Evolutionary conservation across 1,284 basidiomycete genomes (phyloP).

Genomic region (Cryptococcus neoformans): DNA sequence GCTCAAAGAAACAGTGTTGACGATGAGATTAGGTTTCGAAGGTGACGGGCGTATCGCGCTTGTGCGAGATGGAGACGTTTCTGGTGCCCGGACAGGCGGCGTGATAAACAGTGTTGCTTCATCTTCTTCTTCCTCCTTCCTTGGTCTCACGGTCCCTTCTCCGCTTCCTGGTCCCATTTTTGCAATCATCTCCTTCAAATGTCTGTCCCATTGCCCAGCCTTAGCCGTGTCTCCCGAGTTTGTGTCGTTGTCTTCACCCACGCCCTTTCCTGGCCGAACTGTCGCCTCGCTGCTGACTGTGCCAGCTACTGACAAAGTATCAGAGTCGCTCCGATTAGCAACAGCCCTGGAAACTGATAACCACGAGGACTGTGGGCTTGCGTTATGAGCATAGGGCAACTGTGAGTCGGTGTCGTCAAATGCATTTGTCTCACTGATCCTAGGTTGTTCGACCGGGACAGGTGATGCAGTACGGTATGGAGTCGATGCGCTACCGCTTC

Average conservation of each 20-base stretch:
- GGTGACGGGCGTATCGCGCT: constrained; percentile 14
- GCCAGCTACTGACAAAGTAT: constrained; percentile 20
- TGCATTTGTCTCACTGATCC: background rate
- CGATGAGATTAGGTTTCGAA: constrained; percentile 29
- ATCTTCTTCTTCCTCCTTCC: constrained; percentile 19
- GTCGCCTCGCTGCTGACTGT: constrained; percentile 35
- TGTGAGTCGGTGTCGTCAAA: constrained; percentile 13
- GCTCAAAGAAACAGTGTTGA: constrained; percentile 23
- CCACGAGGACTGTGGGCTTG: constrained; percentile 23
- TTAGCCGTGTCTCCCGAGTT: constrained; percentile 37
- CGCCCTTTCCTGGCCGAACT: constrained; percentile 8
- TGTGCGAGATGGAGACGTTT: constrained; percentile 1
- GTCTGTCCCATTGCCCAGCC: constrained; percentile 31
- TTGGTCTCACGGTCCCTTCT: constrained; percentile 7
- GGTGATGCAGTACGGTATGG: constrained; percentile 7
- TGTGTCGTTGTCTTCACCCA: constrained; percentile 22
- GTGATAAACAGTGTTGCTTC: constrained; percentile 40
- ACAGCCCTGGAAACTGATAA: constrained; percentile 13
- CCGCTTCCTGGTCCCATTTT: constrained; percentile 9
- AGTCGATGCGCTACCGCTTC: constrained; percentile 27
- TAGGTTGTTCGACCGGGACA: constrained; percentile 14
- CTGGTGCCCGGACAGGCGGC: constrained; percentile 4
- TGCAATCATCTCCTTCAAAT: constrained; percentile 24
- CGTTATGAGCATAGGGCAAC: constrained; percentile 20
- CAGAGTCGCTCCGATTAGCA: constrained; percentile 13